Evolutionary conservation across 345 rosid species (phyloP).

Genomic region (Moricandia arvensis): DNA sequence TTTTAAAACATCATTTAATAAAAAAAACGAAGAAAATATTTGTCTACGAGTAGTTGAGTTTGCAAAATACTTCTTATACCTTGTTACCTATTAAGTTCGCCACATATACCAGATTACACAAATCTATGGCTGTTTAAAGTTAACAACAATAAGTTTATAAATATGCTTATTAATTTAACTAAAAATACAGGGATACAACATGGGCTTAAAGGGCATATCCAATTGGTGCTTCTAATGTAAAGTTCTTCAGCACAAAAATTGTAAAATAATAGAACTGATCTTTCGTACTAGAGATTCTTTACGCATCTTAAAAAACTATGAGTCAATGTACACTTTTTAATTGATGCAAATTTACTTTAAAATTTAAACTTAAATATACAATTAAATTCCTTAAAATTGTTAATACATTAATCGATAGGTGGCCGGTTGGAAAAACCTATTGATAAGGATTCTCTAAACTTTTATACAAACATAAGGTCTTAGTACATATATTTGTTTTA

Average conservation of each 20-base stretch:
- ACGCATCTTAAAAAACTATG: not conserved
- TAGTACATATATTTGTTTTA: not conserved
- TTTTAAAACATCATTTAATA: not conserved
- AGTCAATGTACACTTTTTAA: not conserved
- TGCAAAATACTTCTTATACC: not conserved
- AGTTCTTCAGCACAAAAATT: not conserved
- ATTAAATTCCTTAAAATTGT: not conserved
- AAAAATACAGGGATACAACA: not conserved
- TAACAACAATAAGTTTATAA: not conserved
- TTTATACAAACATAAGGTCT: not conserved
- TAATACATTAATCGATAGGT: not conserved
- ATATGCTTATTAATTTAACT: not conserved
- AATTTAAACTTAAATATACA: no score
- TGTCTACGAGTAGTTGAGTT: not conserved
- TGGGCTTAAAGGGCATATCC: not conserved
- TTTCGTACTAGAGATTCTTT: not conserved
- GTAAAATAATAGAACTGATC: not conserved
- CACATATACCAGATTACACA: not conserved
- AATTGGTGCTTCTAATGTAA: not conserved
- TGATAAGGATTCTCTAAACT: not conserved
- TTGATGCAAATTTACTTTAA: not conserved
- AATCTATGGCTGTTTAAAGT: not conserved
- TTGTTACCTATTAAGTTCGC: not conserved
- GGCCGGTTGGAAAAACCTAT: not conserved
- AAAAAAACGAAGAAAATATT: not conserved